Conservation (phyloP, 192 early-diverging fungal species). For the Dimargaris xerosporica region DNA sequence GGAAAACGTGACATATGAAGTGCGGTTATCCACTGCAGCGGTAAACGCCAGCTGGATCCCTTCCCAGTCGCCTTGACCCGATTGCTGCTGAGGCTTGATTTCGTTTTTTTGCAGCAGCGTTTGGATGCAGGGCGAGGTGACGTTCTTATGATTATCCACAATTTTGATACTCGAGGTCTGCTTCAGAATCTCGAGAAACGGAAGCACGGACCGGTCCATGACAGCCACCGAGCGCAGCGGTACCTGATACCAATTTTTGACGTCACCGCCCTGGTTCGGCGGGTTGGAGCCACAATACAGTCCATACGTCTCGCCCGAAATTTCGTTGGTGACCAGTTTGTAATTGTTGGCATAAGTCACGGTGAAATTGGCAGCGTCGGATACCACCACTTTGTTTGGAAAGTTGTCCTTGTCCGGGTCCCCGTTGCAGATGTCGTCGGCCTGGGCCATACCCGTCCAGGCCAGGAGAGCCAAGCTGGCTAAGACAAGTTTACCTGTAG, state of each 20-base stretch:
- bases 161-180: conserved; percentile 24
- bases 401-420: conserved; percentile 11
- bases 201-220: conserved; percentile 23
- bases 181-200: conserved; percentile 30
- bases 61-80: conserved; percentile 21
- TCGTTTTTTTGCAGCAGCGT: conserved; percentile 20
- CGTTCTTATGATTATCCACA: conserved; percentile 24
- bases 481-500: too few species aligned
- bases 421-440: conserved; percentile 1
- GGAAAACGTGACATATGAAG: conserved; percentile 16
- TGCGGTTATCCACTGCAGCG: conserved; percentile 23
- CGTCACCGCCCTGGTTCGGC: conserved; percentile 16
- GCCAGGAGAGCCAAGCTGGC: not conserved
- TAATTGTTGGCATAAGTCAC: conserved; percentile 30
- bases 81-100: conserved; percentile 23
- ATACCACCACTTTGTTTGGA: conserved; percentile 1
- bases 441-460: not conserved
- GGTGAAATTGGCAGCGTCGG: conserved; percentile 13
- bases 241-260: conserved; percentile 19
- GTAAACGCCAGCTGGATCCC: conserved; percentile 20
- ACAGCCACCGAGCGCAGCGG: conserved; percentile 24
- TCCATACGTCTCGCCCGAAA: conserved; percentile 24
- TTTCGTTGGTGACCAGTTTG: conserved; percentile 27
- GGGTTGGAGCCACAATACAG: conserved; percentile 25
- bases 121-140: conserved; percentile 32